Evolutionary conservation across 1,284 basidiomycete species (phyloP), one percentile per base, ranked within the genome.

Genomic region (Apiotrichum akiyoshidainum): DNA sequence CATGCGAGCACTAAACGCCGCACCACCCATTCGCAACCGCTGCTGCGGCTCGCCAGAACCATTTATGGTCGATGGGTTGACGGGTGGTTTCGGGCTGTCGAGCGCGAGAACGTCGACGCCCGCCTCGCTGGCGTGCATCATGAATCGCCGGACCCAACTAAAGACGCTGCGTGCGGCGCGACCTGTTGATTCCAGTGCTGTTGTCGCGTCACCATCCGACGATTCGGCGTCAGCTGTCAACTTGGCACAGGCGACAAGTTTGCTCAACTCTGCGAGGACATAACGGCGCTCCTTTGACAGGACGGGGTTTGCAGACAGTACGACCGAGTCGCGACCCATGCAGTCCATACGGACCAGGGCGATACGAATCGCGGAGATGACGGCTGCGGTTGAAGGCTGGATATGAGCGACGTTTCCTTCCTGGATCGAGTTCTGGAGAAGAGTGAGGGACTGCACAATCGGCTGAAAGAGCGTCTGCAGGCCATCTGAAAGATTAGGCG

Each of bases 291-390:
- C 88, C 57, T 86, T 83, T 3, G 85, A 85, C 26, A 98, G 82
- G 2, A 81, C 66, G 0, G 88, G 84, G 68, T 86, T 86, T 31
- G 81, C 81, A 57, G 83, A 83, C 35, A 98, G 82, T 14, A 89
- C 78, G 0, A 83, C 81, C 1, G 91, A 88, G 61, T 95, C 90
- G 58, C 91, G 88, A 39, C 86, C 86, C 31, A 97, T 81, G 64
- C 92, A 96, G 61, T 90, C 90, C 14, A 92, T 88, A 12, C 88
- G 85, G 31, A 87, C 85, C 44, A 99, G 83, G 17, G 95, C 87
- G 26, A 87, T 85, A n/a, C 95, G 88, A 41, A 99, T 92, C 55
- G 91, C 91, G 5, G 92, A 93, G 67, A 99, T 95, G 65, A 98
- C 89, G 71, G 88, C 93, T 14, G 82, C 81, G 2, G 82, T 81